Conservation (phyloP, 495 filamentous ascomycete species). For the Aspergillus bertholletiae region DNA sequence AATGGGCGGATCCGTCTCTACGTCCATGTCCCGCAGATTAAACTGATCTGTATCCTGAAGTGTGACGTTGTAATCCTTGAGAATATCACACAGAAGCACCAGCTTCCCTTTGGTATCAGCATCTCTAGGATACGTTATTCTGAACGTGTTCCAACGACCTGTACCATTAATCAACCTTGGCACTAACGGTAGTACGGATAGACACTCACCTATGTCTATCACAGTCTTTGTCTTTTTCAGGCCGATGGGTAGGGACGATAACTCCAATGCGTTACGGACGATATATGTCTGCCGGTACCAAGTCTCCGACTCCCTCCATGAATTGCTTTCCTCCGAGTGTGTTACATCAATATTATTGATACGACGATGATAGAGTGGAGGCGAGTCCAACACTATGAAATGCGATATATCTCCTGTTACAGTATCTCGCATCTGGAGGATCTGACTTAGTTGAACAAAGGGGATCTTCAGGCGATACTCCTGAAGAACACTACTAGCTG, state of each 20-base stretch:
- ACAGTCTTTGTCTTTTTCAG: constrained; percentile 53
- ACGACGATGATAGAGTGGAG: constrained; percentile 64
- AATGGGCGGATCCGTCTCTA: constrained; percentile 23
- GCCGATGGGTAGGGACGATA: constrained; percentile 42
- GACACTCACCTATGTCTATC: constrained; percentile 69
- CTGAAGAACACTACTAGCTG: constrained; percentile 14
- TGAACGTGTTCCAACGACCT: constrained; percentile 42
- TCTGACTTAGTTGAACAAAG: constrained; percentile 56
- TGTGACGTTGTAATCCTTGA: constrained; percentile 73
- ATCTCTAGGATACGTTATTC: constrained; percentile 26
- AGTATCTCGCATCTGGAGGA: constrained; percentile 44
- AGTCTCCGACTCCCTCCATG: constrained; percentile 63
- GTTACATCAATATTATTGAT: constrained; percentile 33
- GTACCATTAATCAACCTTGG: not conserved
- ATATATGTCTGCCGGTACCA: constrained; percentile 80
- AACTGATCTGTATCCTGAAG: constrained; percentile 30
- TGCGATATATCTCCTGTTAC: constrained; percentile 36
- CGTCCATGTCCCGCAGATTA: constrained; percentile 6
- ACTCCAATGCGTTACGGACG: constrained; percentile 38
- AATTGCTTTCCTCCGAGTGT: constrained; percentile 31
- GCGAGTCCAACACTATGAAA: constrained; percentile 58
- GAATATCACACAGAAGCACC: constrained; percentile 42
- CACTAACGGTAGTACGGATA: not conserved
- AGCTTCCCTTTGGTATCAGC: constrained; percentile 9
- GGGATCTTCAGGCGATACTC: constrained; percentile 57